Evolutionary conservation across 2,329 filamentous ascomycete species (phyloP).

Genomic region (Pseudocercospora fuligena): DNA sequence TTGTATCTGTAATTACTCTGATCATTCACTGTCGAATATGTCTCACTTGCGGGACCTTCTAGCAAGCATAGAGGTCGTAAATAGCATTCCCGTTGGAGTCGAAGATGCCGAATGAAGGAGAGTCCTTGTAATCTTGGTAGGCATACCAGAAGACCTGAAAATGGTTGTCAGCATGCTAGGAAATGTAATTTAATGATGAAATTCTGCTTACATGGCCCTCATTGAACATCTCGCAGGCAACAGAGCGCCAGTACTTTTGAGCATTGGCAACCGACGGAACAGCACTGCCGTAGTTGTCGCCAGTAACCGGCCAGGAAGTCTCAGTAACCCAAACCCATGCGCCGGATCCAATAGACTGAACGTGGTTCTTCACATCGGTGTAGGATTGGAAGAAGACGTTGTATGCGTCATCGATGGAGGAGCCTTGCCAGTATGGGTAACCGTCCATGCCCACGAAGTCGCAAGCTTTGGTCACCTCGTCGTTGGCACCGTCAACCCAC

Average conservation of each 20-base stretch:
- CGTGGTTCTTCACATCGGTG: conserved; percentile 46
- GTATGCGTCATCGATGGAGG: conserved; percentile 61
- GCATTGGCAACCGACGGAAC: conserved; percentile 63
- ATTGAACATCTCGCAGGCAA: conserved; percentile 64
- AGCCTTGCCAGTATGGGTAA: conserved; percentile 69
- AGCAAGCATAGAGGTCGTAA: conserved; percentile 36
- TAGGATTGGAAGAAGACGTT: conserved; percentile 57
- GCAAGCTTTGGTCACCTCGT: conserved; percentile 63
- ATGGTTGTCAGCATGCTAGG: neutral
- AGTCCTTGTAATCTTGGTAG: conserved; percentile 59
- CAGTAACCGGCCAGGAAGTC: conserved; percentile 67
- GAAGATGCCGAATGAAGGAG: conserved; percentile 48
- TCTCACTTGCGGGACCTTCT: neutral
- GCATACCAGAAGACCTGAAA: conserved; percentile 66
- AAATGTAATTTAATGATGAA: neutral
- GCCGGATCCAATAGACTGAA: conserved; percentile 43
- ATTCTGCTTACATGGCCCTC: conserved; percentile 42
- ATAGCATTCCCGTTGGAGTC: conserved; percentile 40
- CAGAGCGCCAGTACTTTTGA: conserved; percentile 65
- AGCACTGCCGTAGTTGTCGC: conserved; percentile 60
- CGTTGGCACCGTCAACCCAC: conserved; percentile 62
- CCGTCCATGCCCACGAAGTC: conserved; percentile 70
- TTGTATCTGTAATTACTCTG: neutral
- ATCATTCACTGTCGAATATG: neutral
- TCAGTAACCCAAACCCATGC: conserved; percentile 44